A percentile compares a stretch with the other conserved stretches of the same genome.
Evolutionary conservation across 768 basidiomycete species (phyloP).

Genomic region (Suillus alpinus): DNA sequence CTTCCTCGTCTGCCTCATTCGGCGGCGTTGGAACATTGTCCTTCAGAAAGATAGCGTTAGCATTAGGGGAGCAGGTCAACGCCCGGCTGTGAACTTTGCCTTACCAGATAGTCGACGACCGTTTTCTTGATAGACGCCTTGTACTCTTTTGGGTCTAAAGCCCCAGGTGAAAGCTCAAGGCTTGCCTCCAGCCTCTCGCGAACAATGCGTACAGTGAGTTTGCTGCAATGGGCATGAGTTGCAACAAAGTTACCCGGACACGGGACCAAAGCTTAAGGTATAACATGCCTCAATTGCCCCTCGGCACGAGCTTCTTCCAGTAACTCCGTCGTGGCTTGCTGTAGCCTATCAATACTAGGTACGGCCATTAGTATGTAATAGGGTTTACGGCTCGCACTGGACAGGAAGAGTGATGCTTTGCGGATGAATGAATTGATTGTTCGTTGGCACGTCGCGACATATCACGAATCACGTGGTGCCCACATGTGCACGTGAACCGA

Average conservation of each 20-base stretch:
- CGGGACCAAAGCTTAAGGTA: background rate
- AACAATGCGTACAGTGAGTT: constrained; percentile 48
- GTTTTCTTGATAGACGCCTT: constrained; percentile 44
- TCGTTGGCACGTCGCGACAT: background rate
- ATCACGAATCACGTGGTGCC: background rate
- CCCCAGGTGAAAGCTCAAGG: constrained; percentile 42
- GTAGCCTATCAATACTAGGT: constrained; percentile 16
- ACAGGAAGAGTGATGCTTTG: background rate
- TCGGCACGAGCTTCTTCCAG: constrained; percentile 21
- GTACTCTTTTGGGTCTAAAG: constrained; percentile 42
- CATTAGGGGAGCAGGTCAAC: background rate
- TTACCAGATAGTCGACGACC: constrained; percentile 16
- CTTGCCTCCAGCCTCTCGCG: constrained; percentile 48
- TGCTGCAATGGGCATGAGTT: constrained; percentile 9
- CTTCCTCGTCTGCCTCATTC: constrained; percentile 3
- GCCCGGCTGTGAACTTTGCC: background rate
- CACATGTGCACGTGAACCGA: background rate
- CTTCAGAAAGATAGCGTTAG: background rate
- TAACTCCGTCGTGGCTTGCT: constrained; percentile 19
- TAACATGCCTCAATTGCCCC: constrained; percentile 17
- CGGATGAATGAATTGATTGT: background rate
- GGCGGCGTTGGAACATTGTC: background rate
- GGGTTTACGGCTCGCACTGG: background rate
- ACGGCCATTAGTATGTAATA: constrained; percentile 8
- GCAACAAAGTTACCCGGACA: background rate